phyloP scores from a whole-genome alignment of 2,329 filamentous ascomycete genomes.

The Colletotrichum sp. region DNA sequence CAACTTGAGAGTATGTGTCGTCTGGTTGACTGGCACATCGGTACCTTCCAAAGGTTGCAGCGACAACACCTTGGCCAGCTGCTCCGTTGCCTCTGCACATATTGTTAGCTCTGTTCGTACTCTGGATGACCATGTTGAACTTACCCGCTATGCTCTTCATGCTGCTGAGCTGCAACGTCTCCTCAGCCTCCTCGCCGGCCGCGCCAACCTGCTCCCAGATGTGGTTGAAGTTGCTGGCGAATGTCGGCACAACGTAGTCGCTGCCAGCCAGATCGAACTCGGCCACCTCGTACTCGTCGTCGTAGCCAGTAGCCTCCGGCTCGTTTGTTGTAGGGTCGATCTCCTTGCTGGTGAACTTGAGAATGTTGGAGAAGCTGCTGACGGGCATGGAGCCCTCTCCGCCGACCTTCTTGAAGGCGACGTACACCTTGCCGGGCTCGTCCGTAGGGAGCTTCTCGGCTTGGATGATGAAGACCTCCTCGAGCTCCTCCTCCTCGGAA shows the following conservation, averaged over 20 bases:
- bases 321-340: conserved; percentile 94
- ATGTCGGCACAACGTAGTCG: conserved; percentile 93
- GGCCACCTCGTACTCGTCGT: conserved; percentile 97
- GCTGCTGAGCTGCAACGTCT: conserved; percentile 86
- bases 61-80: conserved; percentile 84
- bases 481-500: conserved; percentile 79
- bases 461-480: conserved; percentile 94
- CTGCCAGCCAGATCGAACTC: conserved; percentile 90
- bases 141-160: conserved; percentile 92
- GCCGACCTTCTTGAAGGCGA: conserved; percentile 85
- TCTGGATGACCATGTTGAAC: conserved; percentile 34
- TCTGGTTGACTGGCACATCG: conserved; percentile 86
- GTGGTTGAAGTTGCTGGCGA: conserved; percentile 93
- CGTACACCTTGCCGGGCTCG: conserved; percentile 91
- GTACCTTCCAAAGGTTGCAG: conserved; percentile 94
- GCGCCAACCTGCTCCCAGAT: conserved; percentile 94
- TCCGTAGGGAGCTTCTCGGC: conserved; percentile 82
- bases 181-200: conserved; percentile 86
- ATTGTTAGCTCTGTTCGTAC: conserved; percentile 18
- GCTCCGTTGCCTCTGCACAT: conserved; percentile 82
- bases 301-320: conserved; percentile 90
- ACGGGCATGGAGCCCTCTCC: conserved; percentile 80
- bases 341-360: conserved; percentile 98
- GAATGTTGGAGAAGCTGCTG: conserved; percentile 85
- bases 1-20: conserved; percentile 92